Conservation (phyloP, 345 rosid species). For the Eucalyptus guilfoylei region DNA sequence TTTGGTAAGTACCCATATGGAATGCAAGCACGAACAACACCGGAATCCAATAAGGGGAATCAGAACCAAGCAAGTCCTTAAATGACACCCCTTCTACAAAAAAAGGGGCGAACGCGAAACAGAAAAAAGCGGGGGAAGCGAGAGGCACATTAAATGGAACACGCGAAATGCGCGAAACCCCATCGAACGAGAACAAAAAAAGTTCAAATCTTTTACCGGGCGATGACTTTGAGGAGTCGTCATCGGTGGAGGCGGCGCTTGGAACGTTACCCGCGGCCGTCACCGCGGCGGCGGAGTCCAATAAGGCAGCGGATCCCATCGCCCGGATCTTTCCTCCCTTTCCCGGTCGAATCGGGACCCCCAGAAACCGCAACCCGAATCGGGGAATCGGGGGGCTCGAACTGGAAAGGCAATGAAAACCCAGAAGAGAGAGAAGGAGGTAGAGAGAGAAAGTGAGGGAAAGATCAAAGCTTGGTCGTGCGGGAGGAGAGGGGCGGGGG, state of each 20-base stretch:
- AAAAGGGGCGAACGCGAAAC: neutral
- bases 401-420: neutral
- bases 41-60: neutral
- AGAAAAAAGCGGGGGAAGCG: neutral
- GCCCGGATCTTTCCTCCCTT: neutral
- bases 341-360: neutral
- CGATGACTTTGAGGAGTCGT: neutral
- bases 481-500: neutral
- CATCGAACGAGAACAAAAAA: neutral
- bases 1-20: neutral
- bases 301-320: constrained; percentile 7
- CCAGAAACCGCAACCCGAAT: neutral
- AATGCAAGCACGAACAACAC: neutral
- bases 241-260: neutral
- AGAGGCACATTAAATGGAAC: neutral
- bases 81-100: neutral
- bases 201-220: neutral
- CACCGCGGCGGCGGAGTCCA: neutral
- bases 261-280: neutral
- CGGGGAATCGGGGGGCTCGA: neutral
- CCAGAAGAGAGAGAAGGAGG: neutral
- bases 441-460: neutral
- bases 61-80: neutral
- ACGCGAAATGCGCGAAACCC: neutral
- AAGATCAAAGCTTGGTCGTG: neutral